Conservation (phyloP, 257 asterid genomes). For the Salvia hispanica region DNA sequence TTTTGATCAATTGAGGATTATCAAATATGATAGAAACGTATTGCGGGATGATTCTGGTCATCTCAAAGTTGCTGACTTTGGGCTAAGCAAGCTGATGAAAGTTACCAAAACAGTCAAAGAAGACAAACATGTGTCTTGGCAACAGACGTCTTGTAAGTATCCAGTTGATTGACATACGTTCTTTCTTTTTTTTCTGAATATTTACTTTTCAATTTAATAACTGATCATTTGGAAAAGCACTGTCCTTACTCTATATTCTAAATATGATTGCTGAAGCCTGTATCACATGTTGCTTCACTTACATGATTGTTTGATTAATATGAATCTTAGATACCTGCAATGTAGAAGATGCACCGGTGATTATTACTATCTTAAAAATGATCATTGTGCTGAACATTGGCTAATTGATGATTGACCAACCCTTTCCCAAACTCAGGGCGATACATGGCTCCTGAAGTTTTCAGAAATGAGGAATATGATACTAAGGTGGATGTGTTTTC, state of each 20-base stretch:
- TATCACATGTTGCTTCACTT: constrained; percentile 1
- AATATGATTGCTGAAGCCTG: constrained; percentile 19
- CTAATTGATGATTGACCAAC: constrained; percentile 23
- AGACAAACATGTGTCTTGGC: constrained; percentile 49
- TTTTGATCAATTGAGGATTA: constrained; percentile 42
- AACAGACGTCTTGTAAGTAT: constrained; percentile 70
- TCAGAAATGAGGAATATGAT: constrained; percentile 75
- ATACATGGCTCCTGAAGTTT: constrained; percentile 89
- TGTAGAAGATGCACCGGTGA: neutral
- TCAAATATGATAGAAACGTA: constrained; percentile 57
- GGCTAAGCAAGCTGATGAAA: constrained; percentile 72
- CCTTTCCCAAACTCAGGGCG: constrained; percentile 54
- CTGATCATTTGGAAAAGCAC: neutral
- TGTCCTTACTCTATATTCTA: neutral
- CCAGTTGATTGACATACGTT: constrained; percentile 17
- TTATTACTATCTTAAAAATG: constrained; percentile 16
- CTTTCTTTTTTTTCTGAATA: constrained; percentile 1
- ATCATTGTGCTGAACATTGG: constrained; percentile 19
- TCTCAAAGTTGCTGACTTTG: constrained; percentile 93
- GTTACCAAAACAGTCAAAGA: constrained; percentile 66
- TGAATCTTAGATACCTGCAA: constrained; percentile 20
- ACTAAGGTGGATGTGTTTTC: constrained; percentile 89
- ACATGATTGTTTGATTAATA: constrained; percentile 18
- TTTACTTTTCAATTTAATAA: neutral
- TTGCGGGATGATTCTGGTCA: constrained; percentile 87